A percentile compares a stretch with the other conserved stretches of the same genome.
Conservation (phyloP, 2,329 filamentous ascomycete species). For the Pseudogymnoascus sp. region DNA sequence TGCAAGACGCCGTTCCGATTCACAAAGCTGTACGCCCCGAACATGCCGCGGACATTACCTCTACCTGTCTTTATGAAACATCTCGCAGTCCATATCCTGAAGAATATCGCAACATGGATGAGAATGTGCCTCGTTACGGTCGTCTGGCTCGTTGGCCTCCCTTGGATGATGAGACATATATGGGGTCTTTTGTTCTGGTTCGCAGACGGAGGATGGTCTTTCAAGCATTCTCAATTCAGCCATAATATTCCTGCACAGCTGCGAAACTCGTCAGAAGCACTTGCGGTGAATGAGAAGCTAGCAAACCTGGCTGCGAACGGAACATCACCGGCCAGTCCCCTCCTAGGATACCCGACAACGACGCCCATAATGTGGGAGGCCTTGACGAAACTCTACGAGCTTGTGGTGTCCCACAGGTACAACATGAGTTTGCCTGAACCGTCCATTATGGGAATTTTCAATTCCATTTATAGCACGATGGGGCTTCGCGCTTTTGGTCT, state of each 20-base stretch:
- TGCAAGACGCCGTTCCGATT: conserved; percentile 98
- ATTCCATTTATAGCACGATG: not conserved
- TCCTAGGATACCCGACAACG: conserved; percentile 28
- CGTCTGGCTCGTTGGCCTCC: conserved; percentile 84
- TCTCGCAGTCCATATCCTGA: conserved; percentile 62
- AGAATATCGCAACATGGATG: conserved; percentile 67
- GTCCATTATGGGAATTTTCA: not conserved
- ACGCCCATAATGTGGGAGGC: conserved; percentile 22
- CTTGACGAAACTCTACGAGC: not conserved
- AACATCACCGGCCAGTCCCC: conserved; percentile 22
- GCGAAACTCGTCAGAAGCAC: conserved; percentile 14
- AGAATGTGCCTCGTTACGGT: conserved; percentile 69
- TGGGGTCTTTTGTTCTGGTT: conserved; percentile 92
- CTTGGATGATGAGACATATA: conserved; percentile 81
- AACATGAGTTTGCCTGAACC: not conserved
- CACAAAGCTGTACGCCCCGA: conserved; percentile 90
- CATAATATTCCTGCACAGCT: conserved; percentile 1
- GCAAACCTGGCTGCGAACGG: conserved; percentile 21
- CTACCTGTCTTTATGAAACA: conserved; percentile 72
- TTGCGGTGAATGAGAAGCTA: conserved; percentile 21
- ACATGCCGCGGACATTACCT: conserved; percentile 83
- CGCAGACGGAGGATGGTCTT: conserved; percentile 28
- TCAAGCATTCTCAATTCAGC: conserved; percentile 12
- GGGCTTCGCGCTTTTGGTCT: not conserved
- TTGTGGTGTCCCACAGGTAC: not conserved